Percentiles rank a stretch among this genome's conserved stretches.
Evolutionary conservation across 2,329 filamentous ascomycete species (phyloP).

Genomic region (Aspergillus chevalieri): DNA sequence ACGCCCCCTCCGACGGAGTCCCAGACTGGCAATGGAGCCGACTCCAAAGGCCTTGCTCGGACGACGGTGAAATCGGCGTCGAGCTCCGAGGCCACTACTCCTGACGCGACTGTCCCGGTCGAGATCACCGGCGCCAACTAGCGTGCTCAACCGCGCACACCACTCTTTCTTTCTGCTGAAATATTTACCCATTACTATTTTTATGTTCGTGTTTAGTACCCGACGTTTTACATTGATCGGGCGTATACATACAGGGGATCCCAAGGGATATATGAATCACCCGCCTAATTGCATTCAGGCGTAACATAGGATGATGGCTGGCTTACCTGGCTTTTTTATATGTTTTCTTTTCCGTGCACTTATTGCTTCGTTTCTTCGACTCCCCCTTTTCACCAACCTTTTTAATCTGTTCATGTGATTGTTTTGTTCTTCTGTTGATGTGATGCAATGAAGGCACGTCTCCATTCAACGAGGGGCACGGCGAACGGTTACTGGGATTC

Average conservation of each 20-base stretch:
- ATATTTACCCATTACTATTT: slow-evolving; percentile 7
- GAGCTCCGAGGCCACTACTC: slow-evolving; percentile 23
- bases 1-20: slow-evolving; percentile 63
- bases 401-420: slow-evolving; percentile 12
- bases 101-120: slow-evolving; percentile 20
- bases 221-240: slow-evolving; percentile 28
- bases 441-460: slow-evolving; percentile 19
- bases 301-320: slow-evolving; percentile 21
- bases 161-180: background rate
- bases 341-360: slow-evolving; percentile 8
- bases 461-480: slow-evolving; percentile 16
- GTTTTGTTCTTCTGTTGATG: slow-evolving; percentile 15
- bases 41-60: slow-evolving; percentile 28
- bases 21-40: slow-evolving; percentile 51
- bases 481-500: slow-evolving; percentile 17
- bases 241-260: slow-evolving; percentile 34
- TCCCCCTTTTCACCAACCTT: slow-evolving; percentile 3
- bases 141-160: slow-evolving; percentile 10
- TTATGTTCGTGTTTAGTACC: slow-evolving; percentile 15
- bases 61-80: slow-evolving; percentile 29
- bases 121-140: slow-evolving; percentile 21
- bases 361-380: slow-evolving; percentile 3
- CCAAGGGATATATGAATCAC: slow-evolving; percentile 26
- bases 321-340: slow-evolving; percentile 10
- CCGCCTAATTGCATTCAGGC: slow-evolving; percentile 21